Evolutionary conservation across 1,284 basidiomycete species (phyloP), one percentile per base, ranked within the genome.

Genomic region (Heliocybe sulcata): DNA sequence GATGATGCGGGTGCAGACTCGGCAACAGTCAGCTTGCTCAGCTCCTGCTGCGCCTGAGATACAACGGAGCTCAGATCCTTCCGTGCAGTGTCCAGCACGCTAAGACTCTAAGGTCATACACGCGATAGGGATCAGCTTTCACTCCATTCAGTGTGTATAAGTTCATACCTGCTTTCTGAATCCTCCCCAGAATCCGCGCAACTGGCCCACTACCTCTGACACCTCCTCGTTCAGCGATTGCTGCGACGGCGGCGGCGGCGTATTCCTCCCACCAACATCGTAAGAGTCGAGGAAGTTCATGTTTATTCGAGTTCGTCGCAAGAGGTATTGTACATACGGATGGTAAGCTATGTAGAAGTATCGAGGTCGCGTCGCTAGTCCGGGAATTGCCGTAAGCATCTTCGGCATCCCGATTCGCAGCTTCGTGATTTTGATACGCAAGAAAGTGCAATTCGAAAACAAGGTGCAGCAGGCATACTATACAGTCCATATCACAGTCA

Each of bases 171-270:
- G 90, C 68, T 88, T 90, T 73, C 84, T 82, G 65, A 94, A 88
- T 16, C 90, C 88, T 50, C 92, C 92, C 92, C 92, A 96, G 67
- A 93, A 87, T 55, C 82, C 77, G 35, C 85, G 87, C n/a, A 94
- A 73, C 62, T 89, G 85, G 20, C 88, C 89, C 52, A 94, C 82
- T 22, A 94, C 92, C 66, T 95, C 87, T 2, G 79, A 79, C 8
- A 96, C 90, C 69, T 95, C 93, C 61, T 93, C 87, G 64, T 94
- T 87, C 51, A 95, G 72, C 55, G 78, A 82, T 51, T 81, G 85
- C 58, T 83, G 80, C 35, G 64, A 60, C 23, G 67, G 60, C 31
- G 66, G 57, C 3, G 75, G 70, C 3, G 80, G 75, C 1, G 84
- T 80, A 12, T 69, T 68, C 10, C 77, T 64, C 4, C 74, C 77